These are phyloP conservation scores for Saccharomycopsis vini DNA, from an alignment of 805 yeast genomes.

Conservation along the genomic window DNA sequence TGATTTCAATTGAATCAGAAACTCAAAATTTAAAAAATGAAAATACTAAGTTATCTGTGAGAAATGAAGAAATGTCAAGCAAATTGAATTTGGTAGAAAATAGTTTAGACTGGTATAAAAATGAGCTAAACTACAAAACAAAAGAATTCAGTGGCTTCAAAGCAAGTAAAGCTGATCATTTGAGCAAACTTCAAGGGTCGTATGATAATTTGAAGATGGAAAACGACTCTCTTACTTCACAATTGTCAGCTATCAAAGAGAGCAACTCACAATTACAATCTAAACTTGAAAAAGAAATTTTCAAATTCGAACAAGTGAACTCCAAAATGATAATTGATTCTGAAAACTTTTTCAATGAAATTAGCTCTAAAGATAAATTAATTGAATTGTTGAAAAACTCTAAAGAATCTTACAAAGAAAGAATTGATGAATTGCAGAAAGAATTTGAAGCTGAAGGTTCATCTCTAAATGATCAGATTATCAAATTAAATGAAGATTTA, in stretches of 20 bases:
- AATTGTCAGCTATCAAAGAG: neutral
- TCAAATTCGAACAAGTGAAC: slow-evolving; percentile 38
- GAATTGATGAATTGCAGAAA: slow-evolving; percentile 47
- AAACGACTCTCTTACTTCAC: neutral
- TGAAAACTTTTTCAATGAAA: slow-evolving; percentile 46
- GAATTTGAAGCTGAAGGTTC: slow-evolving; percentile 24
- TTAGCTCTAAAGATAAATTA: slow-evolving; percentile 52
- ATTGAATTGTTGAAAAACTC: slow-evolving; percentile 47
- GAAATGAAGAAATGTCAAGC: slow-evolving; percentile 23
- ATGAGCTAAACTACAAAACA: slow-evolving; percentile 24
- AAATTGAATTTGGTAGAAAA: slow-evolving; percentile 26
- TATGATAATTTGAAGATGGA: neutral
- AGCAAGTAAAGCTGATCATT: slow-evolving; percentile 1
- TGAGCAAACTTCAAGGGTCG: neutral
- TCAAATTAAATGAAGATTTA: neutral
- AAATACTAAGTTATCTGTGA: slow-evolving; percentile 23
- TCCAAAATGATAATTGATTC: slow-evolving; percentile 35
- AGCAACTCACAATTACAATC: slow-evolving; percentile 26
- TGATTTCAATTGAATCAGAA: slow-evolving; percentile 5
- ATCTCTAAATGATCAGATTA: neutral
- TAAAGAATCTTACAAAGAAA: slow-evolving; percentile 39
- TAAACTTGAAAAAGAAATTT: slow-evolving; percentile 34
- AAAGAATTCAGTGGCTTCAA: slow-evolving; percentile 27
- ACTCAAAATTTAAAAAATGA: slow-evolving; percentile 7
- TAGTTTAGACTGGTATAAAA: slow-evolving; percentile 26